These are phyloP conservation scores for Fraxinus xanthoxyloides DNA, from an alignment of 305 asterid genomes.

Conservation along the genomic window DNA sequence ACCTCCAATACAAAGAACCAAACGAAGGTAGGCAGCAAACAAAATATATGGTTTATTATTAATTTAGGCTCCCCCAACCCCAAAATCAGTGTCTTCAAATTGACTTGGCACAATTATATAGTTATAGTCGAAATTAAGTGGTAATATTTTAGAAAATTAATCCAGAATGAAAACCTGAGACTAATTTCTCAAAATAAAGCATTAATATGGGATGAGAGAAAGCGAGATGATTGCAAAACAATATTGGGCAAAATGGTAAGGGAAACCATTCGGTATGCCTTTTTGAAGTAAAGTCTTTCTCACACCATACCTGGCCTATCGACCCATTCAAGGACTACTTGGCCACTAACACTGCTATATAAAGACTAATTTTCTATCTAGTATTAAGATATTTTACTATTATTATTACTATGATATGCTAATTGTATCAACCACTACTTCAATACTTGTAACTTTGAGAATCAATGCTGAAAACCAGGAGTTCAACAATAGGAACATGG, in stretches of 20 bases:
- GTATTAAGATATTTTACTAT: not conserved
- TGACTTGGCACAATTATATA: not conserved
- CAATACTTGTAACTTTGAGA: not conserved
- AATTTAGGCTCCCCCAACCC: not conserved
- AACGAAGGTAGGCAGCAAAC: not conserved
- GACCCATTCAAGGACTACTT: not conserved
- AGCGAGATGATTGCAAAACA: not conserved
- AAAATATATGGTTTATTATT: not conserved
- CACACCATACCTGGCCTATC: not conserved
- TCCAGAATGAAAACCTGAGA: not conserved
- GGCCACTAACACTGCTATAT: not conserved
- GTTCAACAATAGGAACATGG: not conserved
- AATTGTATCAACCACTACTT: not conserved
- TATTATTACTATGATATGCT: not conserved
- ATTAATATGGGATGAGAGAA: not conserved
- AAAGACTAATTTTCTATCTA: not conserved
- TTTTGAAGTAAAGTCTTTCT: not conserved
- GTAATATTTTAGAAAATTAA: not conserved
- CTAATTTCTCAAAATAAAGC: not conserved
- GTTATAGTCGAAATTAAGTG: not conserved
- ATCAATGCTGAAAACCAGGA: not conserved
- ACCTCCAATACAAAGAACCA: not conserved
- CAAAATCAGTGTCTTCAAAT: not conserved
- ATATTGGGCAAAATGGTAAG: not conserved
- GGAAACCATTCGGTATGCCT: not conserved